Conservation (phyloP, 2,329 filamentous ascomycete species). For the Penicillium thymicola region DNA sequence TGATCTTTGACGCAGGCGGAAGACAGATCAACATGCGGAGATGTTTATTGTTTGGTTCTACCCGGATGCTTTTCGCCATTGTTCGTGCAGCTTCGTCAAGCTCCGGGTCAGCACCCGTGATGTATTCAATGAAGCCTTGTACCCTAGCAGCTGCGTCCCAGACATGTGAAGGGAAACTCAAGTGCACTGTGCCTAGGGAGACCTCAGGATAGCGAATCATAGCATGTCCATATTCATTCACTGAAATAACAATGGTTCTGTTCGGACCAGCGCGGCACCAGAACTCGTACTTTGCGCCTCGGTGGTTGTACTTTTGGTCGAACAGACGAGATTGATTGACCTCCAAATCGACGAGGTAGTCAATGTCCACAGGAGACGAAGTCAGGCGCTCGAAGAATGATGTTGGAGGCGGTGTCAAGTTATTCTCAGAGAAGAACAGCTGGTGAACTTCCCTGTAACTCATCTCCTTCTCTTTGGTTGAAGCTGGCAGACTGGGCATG, state of each 20-base stretch:
- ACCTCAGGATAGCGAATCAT: conserved; percentile 24
- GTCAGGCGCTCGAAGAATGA: conserved; percentile 40
- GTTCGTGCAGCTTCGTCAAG: conserved; percentile 29
- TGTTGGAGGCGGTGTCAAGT: conserved; percentile 27
- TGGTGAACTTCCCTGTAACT: conserved; percentile 25
- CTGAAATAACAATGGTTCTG: conserved; percentile 30
- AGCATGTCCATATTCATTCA: conserved; percentile 34
- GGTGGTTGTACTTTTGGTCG: conserved; percentile 22
- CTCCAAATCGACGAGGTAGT: conserved; percentile 37
- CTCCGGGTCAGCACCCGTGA: conserved; percentile 19
- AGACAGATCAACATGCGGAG: conserved; percentile 29
- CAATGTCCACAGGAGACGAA: conserved; percentile 40
- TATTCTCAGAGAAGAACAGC: conserved; percentile 33
- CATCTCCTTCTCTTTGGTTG: conserved; percentile 3
- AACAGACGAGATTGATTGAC: conserved; percentile 26
- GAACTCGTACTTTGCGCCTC: conserved; percentile 38
- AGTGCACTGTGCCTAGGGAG: conserved; percentile 34
- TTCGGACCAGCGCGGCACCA: conserved; percentile 35
- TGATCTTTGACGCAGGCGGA: conserved; percentile 18
- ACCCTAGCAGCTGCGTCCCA: conserved; percentile 42
- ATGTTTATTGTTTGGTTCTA: conserved; percentile 27
- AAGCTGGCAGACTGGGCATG: conserved; percentile 31
- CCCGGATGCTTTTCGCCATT: conserved; percentile 35
- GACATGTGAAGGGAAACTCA: conserved; percentile 38
- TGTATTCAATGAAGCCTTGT: conserved; percentile 26